Conservation (phyloP, 176 grass and related monocot species). For the Carex parvula region DNA sequence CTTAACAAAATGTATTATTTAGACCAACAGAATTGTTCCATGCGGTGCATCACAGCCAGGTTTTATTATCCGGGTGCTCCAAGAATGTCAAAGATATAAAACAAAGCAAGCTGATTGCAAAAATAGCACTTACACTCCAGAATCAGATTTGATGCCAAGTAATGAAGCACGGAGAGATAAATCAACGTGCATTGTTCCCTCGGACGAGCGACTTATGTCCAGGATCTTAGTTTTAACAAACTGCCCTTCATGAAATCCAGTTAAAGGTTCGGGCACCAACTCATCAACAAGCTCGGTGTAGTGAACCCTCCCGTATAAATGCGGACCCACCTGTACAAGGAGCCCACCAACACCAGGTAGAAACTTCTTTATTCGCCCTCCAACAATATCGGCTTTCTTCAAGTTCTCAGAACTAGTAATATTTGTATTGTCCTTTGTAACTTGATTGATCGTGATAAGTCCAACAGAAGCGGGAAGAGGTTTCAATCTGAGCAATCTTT, state of each 20-base stretch:
- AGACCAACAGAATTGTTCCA: slow-evolving; percentile 16
- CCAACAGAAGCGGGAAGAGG: slow-evolving; percentile 32
- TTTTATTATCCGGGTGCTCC: background rate
- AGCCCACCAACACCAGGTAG: slow-evolving; percentile 81
- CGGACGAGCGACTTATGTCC: slow-evolving; percentile 51
- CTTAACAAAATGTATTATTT: background rate
- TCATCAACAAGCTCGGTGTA: slow-evolving; percentile 85
- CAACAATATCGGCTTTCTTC: slow-evolving; percentile 68
- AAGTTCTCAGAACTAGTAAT: slow-evolving; percentile 43
- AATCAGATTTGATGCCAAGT: slow-evolving; percentile 20
- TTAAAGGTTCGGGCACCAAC: slow-evolving; percentile 61
- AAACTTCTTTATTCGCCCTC: slow-evolving; percentile 81
- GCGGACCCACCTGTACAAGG: slow-evolving; percentile 81
- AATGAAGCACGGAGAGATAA: slow-evolving; percentile 72
- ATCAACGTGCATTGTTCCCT: slow-evolving; percentile 73
- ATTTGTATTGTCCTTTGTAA: slow-evolving; percentile 29
- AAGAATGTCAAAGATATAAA: background rate
- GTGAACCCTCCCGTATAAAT: slow-evolving; percentile 90
- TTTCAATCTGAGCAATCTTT: slow-evolving; percentile 67
- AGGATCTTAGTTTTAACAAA: slow-evolving; percentile 95
- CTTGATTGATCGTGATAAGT: background rate
- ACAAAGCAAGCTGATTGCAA: background rate
- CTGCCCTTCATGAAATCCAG: slow-evolving; percentile 69
- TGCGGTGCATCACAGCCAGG: background rate
- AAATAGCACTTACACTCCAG: slow-evolving; percentile 58